Conservation (phyloP, 441 rosid species). For the Gossypium lobatum region DNA sequence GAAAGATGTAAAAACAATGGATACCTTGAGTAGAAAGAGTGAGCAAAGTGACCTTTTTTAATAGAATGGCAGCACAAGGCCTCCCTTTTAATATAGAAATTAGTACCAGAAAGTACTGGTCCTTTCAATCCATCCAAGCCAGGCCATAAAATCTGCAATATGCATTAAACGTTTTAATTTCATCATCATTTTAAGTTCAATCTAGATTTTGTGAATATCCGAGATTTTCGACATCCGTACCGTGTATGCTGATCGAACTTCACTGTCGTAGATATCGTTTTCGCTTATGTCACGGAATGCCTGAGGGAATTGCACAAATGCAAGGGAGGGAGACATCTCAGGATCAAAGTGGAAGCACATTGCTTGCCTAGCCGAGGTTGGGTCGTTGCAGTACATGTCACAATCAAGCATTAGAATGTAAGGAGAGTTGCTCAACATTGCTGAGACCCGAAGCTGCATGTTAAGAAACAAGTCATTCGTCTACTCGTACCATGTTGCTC, state of each 20-base stretch:
- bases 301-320: constrained; percentile 27
- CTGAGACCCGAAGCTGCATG: constrained; percentile 5
- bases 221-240: neutral
- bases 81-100: constrained; percentile 36
- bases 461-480: neutral
- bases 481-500: neutral
- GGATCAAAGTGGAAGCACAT: constrained; percentile 12
- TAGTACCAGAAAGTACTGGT: constrained; percentile 29
- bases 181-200: neutral
- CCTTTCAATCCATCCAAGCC: constrained; percentile 42
- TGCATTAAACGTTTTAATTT: neutral
- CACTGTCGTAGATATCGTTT: constrained; percentile 6
- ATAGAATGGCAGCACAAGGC: constrained; percentile 11
- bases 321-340: constrained; percentile 13
- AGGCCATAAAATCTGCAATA: constrained; percentile 4
- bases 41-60: neutral
- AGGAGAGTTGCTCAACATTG: neutral
- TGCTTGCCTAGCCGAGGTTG: constrained; percentile 13
- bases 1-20: neutral
- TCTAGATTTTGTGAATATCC: neutral
- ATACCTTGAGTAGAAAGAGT: neutral
- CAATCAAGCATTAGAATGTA: neutral
- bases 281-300: constrained; percentile 1
- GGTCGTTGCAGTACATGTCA: constrained; percentile 8
- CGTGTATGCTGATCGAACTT: constrained; percentile 11